Percentiles rank a stretch among this genome's conserved stretches.
Conservation (phyloP, 2,329 filamentous ascomycete genomes). For the Fusarium redolens region DNA sequence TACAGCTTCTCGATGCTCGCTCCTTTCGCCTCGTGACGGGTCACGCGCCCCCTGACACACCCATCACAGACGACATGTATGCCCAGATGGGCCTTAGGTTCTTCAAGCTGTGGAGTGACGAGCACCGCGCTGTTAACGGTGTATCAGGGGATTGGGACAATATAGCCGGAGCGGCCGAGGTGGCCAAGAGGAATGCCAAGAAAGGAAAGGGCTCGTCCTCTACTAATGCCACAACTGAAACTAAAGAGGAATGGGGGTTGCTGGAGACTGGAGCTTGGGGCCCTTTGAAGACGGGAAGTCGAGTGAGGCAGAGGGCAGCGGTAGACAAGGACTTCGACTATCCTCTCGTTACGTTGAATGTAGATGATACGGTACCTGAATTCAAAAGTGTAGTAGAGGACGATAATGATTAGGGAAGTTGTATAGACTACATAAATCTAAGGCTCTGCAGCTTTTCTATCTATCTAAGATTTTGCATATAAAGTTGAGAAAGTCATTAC, state of each 20-base stretch:
- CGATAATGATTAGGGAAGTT: no score
- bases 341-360: neutral
- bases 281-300: neutral
- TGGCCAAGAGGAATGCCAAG: neutral
- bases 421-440: no score
- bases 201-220: neutral
- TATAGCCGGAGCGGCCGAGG: neutral
- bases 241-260: neutral
- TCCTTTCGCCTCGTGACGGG: neutral
- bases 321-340: neutral
- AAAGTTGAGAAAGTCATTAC: no score
- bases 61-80: neutral
- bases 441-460: no score
- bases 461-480: no score
- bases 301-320: neutral
- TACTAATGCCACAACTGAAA: neutral
- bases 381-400: neutral
- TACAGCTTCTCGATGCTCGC: neutral
- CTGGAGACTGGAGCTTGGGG: neutral
- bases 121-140: neutral
- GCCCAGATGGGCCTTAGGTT: neutral
- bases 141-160: neutral
- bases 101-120: neutral
- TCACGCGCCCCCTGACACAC: neutral
- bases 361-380: neutral